These are phyloP conservation scores for Solanum appendiculatum DNA, from an alignment of 257 asterid species.

Conservation along the genomic window DNA sequence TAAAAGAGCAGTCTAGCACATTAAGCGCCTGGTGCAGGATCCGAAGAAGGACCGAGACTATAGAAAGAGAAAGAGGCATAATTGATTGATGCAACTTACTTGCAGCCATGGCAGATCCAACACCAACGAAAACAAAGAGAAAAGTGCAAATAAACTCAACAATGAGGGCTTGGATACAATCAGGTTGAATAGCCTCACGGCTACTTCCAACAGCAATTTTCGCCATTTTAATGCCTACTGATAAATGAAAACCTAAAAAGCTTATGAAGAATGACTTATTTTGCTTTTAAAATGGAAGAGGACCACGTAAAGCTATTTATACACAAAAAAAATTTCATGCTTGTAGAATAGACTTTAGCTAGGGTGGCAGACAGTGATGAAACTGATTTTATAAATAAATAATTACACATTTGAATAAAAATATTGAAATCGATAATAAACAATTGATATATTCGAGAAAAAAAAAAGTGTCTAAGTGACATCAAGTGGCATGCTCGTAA, in stretches of 20 bases:
- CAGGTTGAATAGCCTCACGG: conserved; percentile 55
- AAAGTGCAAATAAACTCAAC: conserved; percentile 81
- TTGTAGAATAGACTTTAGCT: not conserved
- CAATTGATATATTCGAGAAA: too few species aligned
- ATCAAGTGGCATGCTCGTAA: not conserved
- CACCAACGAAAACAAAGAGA: conserved; percentile 77
- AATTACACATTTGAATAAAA: not conserved
- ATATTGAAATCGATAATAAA: not conserved
- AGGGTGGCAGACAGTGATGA: not conserved
- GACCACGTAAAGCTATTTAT: not conserved
- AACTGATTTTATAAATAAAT: not conserved
- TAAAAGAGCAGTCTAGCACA: too few species aligned
- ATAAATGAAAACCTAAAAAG: not conserved
- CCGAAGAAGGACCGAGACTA: not conserved
- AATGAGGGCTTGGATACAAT: conserved; percentile 71
- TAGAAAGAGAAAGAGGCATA: not conserved
- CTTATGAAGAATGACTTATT: not conserved
- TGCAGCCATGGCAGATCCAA: conserved; percentile 87
- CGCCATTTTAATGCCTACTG: conserved; percentile 28
- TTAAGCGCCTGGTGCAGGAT: too few species aligned
- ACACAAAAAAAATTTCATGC: not conserved
- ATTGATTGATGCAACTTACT: conserved; percentile 20
- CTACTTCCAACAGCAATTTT: conserved; percentile 59
- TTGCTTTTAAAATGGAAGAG: not conserved
- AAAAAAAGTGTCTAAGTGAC: not conserved